These are phyloP conservation scores for Euphorbia peplus DNA, from an alignment of 345 rosid genomes.

Conservation along the genomic window DNA sequence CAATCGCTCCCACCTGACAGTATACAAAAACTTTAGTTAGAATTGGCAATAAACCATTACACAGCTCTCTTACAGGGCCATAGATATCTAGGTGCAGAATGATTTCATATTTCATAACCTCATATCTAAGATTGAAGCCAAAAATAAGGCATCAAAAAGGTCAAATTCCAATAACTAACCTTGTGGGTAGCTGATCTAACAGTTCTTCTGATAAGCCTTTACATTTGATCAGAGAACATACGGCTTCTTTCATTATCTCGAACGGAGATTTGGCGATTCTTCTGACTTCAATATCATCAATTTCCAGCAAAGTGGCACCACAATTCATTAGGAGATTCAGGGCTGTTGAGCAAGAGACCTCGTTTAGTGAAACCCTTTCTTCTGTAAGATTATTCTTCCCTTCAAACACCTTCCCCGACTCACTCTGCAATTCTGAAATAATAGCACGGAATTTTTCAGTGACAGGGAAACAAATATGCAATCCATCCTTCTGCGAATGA, in stretches of 20 bases:
- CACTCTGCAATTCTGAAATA: slow-evolving; percentile 37
- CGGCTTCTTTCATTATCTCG: slow-evolving; percentile 57
- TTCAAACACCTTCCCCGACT: slow-evolving; percentile 23
- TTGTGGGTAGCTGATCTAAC: slow-evolving; percentile 65
- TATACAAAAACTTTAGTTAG: slow-evolving; percentile 5
- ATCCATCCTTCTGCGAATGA: slow-evolving; percentile 43
- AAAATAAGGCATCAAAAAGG: slow-evolving; percentile 3
- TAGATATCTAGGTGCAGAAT: not conserved
- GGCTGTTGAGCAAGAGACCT: slow-evolving; percentile 50
- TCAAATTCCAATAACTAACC: slow-evolving; percentile 39
- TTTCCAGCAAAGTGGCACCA: slow-evolving; percentile 48
- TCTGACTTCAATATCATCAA: slow-evolving; percentile 51
- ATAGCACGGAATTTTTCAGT: slow-evolving; percentile 50
- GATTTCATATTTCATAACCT: not conserved
- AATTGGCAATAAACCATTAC: not conserved
- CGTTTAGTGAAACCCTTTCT: slow-evolving; percentile 35
- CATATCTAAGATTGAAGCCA: not conserved
- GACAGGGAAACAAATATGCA: slow-evolving; percentile 73
- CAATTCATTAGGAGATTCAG: slow-evolving; percentile 52
- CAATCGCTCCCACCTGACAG: slow-evolving; percentile 79
- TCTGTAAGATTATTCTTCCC: slow-evolving; percentile 27
- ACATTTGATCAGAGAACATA: slow-evolving; percentile 41
- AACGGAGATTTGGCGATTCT: slow-evolving; percentile 58
- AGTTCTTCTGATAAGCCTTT: slow-evolving; percentile 54
- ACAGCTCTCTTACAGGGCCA: not conserved